Base-by-base conservation (phyloP, 1,284 basidiomycete genomes). In the Apiotrichum veenhuisii region DNA sequence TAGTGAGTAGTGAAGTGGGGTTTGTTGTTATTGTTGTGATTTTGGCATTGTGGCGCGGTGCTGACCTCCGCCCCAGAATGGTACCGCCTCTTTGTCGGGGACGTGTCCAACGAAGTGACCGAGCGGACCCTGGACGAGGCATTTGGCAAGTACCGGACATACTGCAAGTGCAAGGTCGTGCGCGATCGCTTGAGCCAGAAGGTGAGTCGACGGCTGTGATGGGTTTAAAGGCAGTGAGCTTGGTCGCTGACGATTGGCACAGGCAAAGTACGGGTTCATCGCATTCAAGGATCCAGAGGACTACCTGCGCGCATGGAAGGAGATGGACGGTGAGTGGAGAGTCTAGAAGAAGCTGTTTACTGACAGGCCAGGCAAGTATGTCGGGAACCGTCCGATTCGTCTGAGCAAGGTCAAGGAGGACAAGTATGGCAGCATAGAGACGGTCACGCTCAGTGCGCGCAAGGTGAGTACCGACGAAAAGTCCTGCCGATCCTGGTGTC, bases 271-370 rank as follows among this genome's bases (percentile, higher is more conserved):
- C 71, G 96, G 92, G 1, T 99, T 99, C 71, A 92, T 98, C 36
- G 90, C 92, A 0, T 98, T 98, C 76, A 91, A 91, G 55, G 96
- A 98, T 70, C 96, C 96, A 0, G 95, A 98, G 78, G 96, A 99
- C 75, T 98, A 98, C 74, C 76, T 99, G 57, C 92, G 85, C 67
- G 96, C 96, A 9, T 99, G 96, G 96, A 98, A 98, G 74, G 92
- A 98, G 76, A 98, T 98, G 92, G 91, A 99, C 76, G 95, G 94
- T 88, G 68, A 54, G 87, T 71, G 27, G 0, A n/a, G 33, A 18
- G 18, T 46, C 26, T 14, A 11, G 11, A 37, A 5, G 14, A 20
- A 20, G 25, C 15, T 23, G 37, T n/a, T 26, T 12, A n/a, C 48
- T 52, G 41, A 64, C 45, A 3, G 2, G 20, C 60, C 64, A 94